Evolutionary conservation across 441 rosid species (phyloP).

Genomic region (Croton laevigatus): DNA sequence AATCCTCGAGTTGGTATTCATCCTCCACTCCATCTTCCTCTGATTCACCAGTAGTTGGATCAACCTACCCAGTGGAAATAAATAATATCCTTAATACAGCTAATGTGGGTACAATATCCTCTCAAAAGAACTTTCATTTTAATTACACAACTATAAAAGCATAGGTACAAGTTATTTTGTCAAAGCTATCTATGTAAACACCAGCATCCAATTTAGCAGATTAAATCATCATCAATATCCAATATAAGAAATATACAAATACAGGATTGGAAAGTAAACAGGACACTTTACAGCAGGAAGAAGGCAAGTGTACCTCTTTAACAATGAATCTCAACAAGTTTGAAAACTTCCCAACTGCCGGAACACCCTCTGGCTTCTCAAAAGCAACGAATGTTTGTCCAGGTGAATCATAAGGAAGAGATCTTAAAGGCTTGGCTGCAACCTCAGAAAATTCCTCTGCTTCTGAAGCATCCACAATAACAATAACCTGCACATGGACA

Average conservation of each 20-base stretch:
- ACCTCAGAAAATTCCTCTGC: conserved; percentile 76
- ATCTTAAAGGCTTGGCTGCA: conserved; percentile 59
- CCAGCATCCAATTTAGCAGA: not conserved
- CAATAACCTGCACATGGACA: conserved; percentile 58
- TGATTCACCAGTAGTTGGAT: conserved; percentile 79
- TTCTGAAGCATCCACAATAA: conserved; percentile 86
- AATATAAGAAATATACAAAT: not conserved
- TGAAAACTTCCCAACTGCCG: conserved; percentile 85
- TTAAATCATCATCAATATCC: not conserved
- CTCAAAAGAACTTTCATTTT: not conserved
- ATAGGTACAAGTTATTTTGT: not conserved
- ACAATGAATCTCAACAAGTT: conserved; percentile 82
- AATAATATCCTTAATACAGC: not conserved
- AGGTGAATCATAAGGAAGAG: conserved; percentile 92
- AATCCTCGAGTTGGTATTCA: conserved; percentile 96
- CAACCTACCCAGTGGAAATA: conserved; percentile 49
- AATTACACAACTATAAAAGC: not conserved
- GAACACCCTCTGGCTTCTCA: conserved; percentile 80
- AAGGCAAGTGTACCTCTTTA: conserved; percentile 59
- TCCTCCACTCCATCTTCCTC: conserved; percentile 97
- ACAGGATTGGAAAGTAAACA: not conserved
- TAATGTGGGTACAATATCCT: not conserved
- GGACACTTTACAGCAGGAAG: not conserved
- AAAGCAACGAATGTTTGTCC: conserved; percentile 87
- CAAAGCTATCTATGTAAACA: not conserved